Evolutionary conservation across 129 eudicot species (phyloP).

Genomic region (Erigeron canadensis): DNA sequence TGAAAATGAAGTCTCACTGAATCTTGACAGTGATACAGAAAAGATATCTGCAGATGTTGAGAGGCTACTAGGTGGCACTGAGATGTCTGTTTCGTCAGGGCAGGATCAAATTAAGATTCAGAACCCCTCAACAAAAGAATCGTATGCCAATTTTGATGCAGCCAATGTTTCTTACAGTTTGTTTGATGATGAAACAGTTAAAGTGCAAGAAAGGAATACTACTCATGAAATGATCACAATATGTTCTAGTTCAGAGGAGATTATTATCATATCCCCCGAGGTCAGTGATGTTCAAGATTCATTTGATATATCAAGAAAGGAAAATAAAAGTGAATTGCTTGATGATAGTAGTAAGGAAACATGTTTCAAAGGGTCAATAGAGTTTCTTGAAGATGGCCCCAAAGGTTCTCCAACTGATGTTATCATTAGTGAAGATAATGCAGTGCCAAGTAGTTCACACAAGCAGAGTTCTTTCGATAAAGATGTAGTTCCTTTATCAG

Average conservation of each 20-base stretch:
- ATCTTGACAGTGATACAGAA: constrained; percentile 28
- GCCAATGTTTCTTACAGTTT: constrained; percentile 21
- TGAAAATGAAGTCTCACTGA: constrained; percentile 28
- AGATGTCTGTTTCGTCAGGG: constrained; percentile 26
- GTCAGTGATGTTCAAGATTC: constrained; percentile 22
- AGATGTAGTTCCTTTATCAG: constrained; percentile 27
- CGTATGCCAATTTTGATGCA: constrained; percentile 18
- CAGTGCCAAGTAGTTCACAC: constrained; percentile 17
- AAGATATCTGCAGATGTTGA: constrained; percentile 30
- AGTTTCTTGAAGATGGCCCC: constrained; percentile 23
- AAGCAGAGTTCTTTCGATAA: constrained; percentile 33
- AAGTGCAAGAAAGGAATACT: constrained; percentile 25
- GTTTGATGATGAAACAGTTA: constrained; percentile 18
- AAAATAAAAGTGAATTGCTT: constrained; percentile 23
- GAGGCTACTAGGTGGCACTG: constrained; percentile 21
- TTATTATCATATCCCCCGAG: constrained; percentile 19
- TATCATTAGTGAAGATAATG: constrained; percentile 17
- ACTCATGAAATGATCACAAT: constrained; percentile 16
- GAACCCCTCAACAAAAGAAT: constrained; percentile 21
- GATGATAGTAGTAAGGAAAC: constrained; percentile 27
- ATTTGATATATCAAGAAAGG: constrained; percentile 24
- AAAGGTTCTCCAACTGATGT: constrained; percentile 17
- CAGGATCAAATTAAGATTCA: constrained; percentile 30
- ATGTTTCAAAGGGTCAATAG: constrained; percentile 22
- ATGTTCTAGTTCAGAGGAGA: constrained; percentile 26